phyloP scores from a whole-genome alignment of 164 flowering plant genomes.

The Macadamia tetraphylla region DNA sequence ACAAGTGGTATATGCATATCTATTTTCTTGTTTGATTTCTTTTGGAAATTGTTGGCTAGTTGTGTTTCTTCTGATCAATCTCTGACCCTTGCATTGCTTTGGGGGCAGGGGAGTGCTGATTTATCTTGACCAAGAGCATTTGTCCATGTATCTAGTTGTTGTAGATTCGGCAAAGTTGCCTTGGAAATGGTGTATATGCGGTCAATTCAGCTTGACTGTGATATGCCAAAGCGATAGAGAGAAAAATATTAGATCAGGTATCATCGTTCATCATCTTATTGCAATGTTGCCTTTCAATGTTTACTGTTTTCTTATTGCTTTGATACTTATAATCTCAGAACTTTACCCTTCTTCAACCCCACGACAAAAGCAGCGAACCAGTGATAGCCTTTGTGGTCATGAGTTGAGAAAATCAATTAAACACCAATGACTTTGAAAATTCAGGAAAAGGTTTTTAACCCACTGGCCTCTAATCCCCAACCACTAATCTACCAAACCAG shows the following conservation, averaged over 20 bases:
- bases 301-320: too few relatives aligned
- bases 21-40: neutral
- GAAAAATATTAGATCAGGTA: slow-evolving; percentile 65
- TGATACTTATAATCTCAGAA: too few relatives aligned
- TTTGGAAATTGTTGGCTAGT: neutral
- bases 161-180: slow-evolving; percentile 63
- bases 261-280: neutral
- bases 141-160: slow-evolving; percentile 80
- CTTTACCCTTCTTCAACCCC: too few relatives aligned
- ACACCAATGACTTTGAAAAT: too few relatives aligned
- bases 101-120: slow-evolving; percentile 62
- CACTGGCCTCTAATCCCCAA: too few relatives aligned
- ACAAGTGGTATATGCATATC: slow-evolving; percentile 49
- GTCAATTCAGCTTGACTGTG: slow-evolving; percentile 74
- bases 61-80: slow-evolving; percentile 1
- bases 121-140: slow-evolving; percentile 69
- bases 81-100: slow-evolving; percentile 1
- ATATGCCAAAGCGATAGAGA: slow-evolving; percentile 43
- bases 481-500: too few relatives aligned
- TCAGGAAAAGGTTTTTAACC: too few relatives aligned
- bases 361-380: too few relatives aligned
- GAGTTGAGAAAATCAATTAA: too few relatives aligned
- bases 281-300: neutral
- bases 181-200: slow-evolving; percentile 81
- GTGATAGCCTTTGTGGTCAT: too few relatives aligned